Evolutionary conservation across 441 rosid species (phyloP).

Genomic region (Adansonia grandidieri): DNA sequence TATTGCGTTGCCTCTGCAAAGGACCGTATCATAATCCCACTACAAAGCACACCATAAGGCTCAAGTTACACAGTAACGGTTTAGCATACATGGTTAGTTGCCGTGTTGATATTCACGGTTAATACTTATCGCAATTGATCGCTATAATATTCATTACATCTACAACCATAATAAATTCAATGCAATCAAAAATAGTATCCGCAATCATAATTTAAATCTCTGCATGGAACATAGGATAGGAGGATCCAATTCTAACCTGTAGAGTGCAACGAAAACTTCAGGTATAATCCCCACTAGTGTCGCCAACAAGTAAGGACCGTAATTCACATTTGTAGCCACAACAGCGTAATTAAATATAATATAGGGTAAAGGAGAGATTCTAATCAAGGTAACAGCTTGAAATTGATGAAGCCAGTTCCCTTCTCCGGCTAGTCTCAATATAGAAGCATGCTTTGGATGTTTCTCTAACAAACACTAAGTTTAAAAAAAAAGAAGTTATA

Average conservation of each 20-base stretch:
- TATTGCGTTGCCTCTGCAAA: constrained; percentile 23
- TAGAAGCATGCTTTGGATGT: constrained; percentile 40
- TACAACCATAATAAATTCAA: too few relatives aligned
- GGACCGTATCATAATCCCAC: constrained; percentile 30
- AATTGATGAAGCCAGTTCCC: constrained; percentile 43
- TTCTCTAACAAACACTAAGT: constrained; percentile 34
- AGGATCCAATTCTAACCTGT: constrained; percentile 41
- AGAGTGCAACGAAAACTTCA: constrained; percentile 39
- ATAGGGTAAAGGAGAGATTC: constrained; percentile 43
- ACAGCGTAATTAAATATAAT: constrained; percentile 35
- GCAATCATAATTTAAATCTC: constrained; percentile 34
- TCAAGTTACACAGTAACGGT: too few relatives aligned
- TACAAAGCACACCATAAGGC: not conserved
- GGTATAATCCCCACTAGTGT: constrained; percentile 39
- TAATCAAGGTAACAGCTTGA: constrained; percentile 35
- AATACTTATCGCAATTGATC: too few relatives aligned
- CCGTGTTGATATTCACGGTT: too few relatives aligned
- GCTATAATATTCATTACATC: too few relatives aligned
- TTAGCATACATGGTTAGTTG: too few relatives aligned
- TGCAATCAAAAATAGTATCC: too few relatives aligned
- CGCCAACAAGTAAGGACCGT: constrained; percentile 39
- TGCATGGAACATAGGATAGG: constrained; percentile 19
- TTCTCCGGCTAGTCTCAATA: constrained; percentile 38
- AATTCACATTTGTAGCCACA: constrained; percentile 35
- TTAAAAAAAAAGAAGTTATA: not conserved